phyloP scores from a whole-genome alignment of 2,329 filamentous ascomycete genomes.

The Furcasterigmium sp. region DNA sequence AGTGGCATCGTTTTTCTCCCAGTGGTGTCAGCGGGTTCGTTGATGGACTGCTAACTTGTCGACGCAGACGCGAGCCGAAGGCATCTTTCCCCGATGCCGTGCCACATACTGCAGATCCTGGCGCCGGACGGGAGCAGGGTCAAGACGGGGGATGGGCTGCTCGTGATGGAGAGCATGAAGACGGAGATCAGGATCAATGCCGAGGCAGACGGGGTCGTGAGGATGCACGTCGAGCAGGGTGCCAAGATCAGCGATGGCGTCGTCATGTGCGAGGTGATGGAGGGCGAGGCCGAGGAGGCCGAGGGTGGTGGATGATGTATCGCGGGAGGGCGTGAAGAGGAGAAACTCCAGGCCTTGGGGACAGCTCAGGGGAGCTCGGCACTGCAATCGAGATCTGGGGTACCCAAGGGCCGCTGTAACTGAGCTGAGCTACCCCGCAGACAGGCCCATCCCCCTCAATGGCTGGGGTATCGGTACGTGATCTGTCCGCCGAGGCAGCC shows the following conservation, averaged over 20 bases:
- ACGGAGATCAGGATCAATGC: conserved; percentile 10
- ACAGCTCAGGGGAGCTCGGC: too few relatives aligned
- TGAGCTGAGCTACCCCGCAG: too few relatives aligned
- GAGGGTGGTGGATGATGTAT: too few relatives aligned
- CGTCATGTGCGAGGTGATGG: conserved; percentile 4
- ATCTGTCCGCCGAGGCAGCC: too few relatives aligned
- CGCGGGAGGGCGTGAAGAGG: background rate
- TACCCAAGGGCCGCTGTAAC: too few relatives aligned
- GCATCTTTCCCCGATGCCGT: conserved; percentile 4
- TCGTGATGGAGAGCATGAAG: conserved; percentile 7
- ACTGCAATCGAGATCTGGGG: too few relatives aligned
- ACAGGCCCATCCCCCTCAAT: too few relatives aligned
- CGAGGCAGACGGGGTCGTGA: conserved; percentile 1
- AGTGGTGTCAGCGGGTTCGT: too few relatives aligned
- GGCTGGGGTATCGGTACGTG: too few relatives aligned
- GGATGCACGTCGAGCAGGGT: conserved; percentile 3
- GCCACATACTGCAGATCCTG: conserved; percentile 6
- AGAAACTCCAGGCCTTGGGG: too few relatives aligned
- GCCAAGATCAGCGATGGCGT: conserved; percentile 6
- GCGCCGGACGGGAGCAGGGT: conserved; percentile 1
- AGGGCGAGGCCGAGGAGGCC: background rate
- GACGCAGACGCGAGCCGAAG: background rate
- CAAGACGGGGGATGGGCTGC: conserved; percentile 4
- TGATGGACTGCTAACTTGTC: too few relatives aligned
- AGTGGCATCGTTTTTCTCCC: background rate